phyloP scores from a whole-genome alignment of 1,139 yeast species.

The Suhomyces kunorum region DNA sequence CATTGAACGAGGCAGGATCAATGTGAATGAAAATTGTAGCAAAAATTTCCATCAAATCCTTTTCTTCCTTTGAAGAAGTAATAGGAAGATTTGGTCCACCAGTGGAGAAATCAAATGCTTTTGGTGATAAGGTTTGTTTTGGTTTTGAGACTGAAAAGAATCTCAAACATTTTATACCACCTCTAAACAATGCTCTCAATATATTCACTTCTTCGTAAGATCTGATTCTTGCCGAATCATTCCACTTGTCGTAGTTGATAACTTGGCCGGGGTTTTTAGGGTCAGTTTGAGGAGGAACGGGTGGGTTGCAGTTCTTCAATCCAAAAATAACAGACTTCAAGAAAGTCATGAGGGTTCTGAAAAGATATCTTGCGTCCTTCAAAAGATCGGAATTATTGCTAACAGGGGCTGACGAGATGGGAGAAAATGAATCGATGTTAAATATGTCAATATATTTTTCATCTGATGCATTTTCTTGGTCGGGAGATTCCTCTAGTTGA shows the following conservation, averaged over 20 bases:
- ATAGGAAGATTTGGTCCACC: conserved; percentile 83
- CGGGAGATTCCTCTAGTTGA: conserved; percentile 7
- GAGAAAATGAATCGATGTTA: conserved; percentile 43
- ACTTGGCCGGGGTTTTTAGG: conserved; percentile 62
- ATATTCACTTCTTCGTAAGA: conserved; percentile 81
- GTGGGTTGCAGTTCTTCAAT: conserved; percentile 85
- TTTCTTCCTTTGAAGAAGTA: conserved; percentile 87
- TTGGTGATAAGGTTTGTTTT: conserved; percentile 39
- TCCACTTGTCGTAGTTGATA: conserved; percentile 67
- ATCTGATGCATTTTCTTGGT: conserved; percentile 22
- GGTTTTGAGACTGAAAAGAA: conserved; percentile 67
- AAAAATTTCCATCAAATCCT: conserved; percentile 92
- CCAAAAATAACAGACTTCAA: conserved; percentile 90
- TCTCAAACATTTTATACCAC: conserved; percentile 78
- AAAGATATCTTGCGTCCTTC: conserved; percentile 84
- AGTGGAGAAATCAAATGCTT: conserved; percentile 62
- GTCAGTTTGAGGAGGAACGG: conserved; percentile 61
- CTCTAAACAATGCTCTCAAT: conserved; percentile 74
- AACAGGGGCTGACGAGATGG: conserved; percentile 35
- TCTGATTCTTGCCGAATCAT: conserved; percentile 80
- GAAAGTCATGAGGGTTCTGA: conserved; percentile 87
- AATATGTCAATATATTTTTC: conserved; percentile 31
- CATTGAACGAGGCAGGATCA: conserved; percentile 95
- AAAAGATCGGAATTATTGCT: conserved; percentile 60
- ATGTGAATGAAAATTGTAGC: conserved; percentile 92